Evolutionary conservation across 176 grass and related monocot genomes (phyloP).

Genomic region (Musa troglodytarum): DNA sequence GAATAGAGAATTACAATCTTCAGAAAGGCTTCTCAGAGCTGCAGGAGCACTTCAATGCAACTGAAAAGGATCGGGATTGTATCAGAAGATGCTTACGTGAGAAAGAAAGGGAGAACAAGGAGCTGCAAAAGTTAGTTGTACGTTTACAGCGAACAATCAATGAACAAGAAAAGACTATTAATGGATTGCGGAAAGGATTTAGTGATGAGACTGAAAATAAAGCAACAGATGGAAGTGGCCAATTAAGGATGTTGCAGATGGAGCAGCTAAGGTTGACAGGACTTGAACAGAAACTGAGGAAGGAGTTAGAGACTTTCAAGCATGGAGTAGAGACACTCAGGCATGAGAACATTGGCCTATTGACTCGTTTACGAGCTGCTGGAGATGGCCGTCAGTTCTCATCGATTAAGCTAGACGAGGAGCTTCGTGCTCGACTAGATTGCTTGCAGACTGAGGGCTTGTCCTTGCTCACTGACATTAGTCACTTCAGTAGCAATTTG

Average conservation of each 20-base stretch:
- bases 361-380: slow-evolving; percentile 43
- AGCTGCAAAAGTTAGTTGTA: slow-evolving; percentile 57
- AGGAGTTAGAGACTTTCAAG: slow-evolving; percentile 45
- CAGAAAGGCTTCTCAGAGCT: slow-evolving; percentile 35
- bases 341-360: slow-evolving; percentile 69
- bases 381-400: slow-evolving; percentile 36
- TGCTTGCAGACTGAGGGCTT: slow-evolving; percentile 52
- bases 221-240: slow-evolving; percentile 12
- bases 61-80: slow-evolving; percentile 44
- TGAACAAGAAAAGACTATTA: slow-evolving; percentile 83
- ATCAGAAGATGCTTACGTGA: slow-evolving; percentile 45
- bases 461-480: slow-evolving; percentile 62
- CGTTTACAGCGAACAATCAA: slow-evolving; percentile 53
- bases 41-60: slow-evolving; percentile 36
- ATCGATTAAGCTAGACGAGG: slow-evolving; percentile 49
- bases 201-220: slow-evolving; percentile 34
- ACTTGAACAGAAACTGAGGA: slow-evolving; percentile 78
- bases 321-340: slow-evolving; percentile 71
- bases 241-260: slow-evolving; percentile 35
- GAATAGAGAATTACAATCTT: slow-evolving; percentile 30
- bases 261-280: slow-evolving; percentile 69
- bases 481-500: slow-evolving; percentile 36
- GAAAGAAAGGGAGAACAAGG: slow-evolving; percentile 61
- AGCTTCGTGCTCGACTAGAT: slow-evolving; percentile 54
- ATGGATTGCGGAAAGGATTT: slow-evolving; percentile 44